Conservation (phyloP, 1,284 basidiomycete genomes). For the Cryptococcus sp. region DNA sequence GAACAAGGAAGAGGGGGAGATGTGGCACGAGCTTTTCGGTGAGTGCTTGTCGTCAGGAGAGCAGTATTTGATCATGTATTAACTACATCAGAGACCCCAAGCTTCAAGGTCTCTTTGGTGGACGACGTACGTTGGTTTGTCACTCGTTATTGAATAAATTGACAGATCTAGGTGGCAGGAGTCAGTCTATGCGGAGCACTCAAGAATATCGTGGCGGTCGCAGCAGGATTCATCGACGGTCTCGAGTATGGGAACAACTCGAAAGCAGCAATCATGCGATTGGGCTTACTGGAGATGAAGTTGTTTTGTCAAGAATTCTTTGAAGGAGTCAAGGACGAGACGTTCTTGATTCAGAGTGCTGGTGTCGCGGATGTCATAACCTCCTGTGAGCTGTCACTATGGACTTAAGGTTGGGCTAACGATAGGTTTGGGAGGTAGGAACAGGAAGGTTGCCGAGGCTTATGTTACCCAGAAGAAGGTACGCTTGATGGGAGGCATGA, state of each 20-base stretch:
- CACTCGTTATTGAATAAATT: not conserved
- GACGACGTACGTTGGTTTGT: conserved; percentile 49
- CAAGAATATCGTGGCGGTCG: conserved; percentile 58
- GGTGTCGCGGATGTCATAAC: conserved; percentile 59
- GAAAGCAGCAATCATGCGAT: conserved; percentile 59
- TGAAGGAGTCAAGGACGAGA: conserved; percentile 52
- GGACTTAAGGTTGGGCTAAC: not conserved
- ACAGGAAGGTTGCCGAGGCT: conserved; percentile 51
- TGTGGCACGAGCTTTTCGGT: conserved; percentile 52
- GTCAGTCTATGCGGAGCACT: conserved; percentile 57
- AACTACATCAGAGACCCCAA: conserved; percentile 40
- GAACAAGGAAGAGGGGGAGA: conserved; percentile 47
- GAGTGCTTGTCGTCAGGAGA: conserved; percentile 5
- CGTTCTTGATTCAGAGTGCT: conserved; percentile 53
- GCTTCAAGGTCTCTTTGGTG: conserved; percentile 55
- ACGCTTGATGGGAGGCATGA: conserved; percentile 5
- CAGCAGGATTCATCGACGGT: conserved; percentile 56
- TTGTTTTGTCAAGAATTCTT: conserved; percentile 55
- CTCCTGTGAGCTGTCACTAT: conserved; percentile 46
- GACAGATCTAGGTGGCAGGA: conserved; percentile 48
- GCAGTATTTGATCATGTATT: not conserved
- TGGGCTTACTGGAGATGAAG: conserved; percentile 53
- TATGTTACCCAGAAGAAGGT: conserved; percentile 53
- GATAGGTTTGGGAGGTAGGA: conserved; percentile 54
- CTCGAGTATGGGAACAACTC: conserved; percentile 56